These are phyloP conservation scores for Globisporangium splendens DNA, from an alignment of 352 stramenopile genomes.

Conservation along the genomic window DNA sequence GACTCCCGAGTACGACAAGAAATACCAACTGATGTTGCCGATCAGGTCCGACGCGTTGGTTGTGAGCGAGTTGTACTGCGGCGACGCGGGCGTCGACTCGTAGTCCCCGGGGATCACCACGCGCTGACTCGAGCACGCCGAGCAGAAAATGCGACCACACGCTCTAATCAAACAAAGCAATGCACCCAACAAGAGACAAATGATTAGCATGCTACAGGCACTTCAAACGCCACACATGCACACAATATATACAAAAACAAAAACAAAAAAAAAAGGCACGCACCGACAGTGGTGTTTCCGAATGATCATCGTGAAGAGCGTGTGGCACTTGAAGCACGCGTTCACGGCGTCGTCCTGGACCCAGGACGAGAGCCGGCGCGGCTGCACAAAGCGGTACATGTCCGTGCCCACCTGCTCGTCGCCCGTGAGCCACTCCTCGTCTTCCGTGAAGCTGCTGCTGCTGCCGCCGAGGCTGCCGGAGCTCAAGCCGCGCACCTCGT, in stretches of 20 bases:
- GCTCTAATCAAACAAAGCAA: slow-evolving; percentile 25
- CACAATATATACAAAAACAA: not conserved
- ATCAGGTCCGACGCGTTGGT: slow-evolving; percentile 77
- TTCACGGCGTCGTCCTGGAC: slow-evolving; percentile 85
- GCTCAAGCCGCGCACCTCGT: slow-evolving; percentile 14
- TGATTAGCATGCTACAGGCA: too few species aligned
- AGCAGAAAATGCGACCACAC: slow-evolving; percentile 82
- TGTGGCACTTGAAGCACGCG: slow-evolving; percentile 84
- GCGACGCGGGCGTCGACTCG: slow-evolving; percentile 64
- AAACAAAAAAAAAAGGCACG: not conserved
- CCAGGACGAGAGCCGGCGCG: slow-evolving; percentile 71
- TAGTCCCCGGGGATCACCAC: slow-evolving; percentile 81
- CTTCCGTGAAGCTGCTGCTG: slow-evolving; percentile 35
- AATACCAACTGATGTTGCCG: slow-evolving; percentile 81
- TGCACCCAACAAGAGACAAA: too few species aligned
- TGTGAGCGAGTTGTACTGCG: slow-evolving; percentile 57
- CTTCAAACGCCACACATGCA: not conserved
- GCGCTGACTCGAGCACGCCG: slow-evolving; percentile 71
- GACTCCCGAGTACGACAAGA: slow-evolving; percentile 52
- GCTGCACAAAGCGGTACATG: slow-evolving; percentile 84
- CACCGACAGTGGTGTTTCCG: slow-evolving; percentile 82
- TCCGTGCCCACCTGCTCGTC: slow-evolving; percentile 52
- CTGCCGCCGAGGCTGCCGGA: slow-evolving; percentile 8
- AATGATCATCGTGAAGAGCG: slow-evolving; percentile 73
- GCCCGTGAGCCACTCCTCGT: slow-evolving; percentile 61